These are phyloP conservation scores for Hansfordia pulvinata DNA, from an alignment of 2,329 filamentous ascomycete genomes.

Conservation along the genomic window DNA sequence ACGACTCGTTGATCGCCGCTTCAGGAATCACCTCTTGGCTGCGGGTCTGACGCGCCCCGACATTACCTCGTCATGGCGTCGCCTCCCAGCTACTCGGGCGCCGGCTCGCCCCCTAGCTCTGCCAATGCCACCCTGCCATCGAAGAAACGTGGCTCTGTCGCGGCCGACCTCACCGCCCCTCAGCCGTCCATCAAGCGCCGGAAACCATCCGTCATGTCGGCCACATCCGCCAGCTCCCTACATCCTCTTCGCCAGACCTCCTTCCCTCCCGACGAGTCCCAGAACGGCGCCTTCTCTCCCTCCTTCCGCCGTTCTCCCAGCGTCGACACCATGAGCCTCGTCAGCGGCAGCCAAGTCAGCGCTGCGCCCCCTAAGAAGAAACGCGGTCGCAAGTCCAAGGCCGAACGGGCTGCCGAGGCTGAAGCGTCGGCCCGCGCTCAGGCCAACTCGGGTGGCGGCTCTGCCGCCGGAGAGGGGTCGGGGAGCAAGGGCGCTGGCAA, in stretches of 20 bases:
- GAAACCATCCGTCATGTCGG: slow-evolving; percentile 53
- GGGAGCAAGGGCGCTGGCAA: slow-evolving; percentile 23
- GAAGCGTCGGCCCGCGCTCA: slow-evolving; percentile 27
- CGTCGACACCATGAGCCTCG: slow-evolving; percentile 43
- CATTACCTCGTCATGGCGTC: slow-evolving; percentile 42
- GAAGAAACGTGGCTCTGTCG: slow-evolving; percentile 51
- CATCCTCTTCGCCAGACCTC: slow-evolving; percentile 72
- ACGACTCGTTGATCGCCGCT: no score
- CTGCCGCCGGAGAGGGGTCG: slow-evolving; percentile 26
- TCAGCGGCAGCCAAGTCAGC: slow-evolving; percentile 47
- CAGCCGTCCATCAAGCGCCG: slow-evolving; percentile 47
- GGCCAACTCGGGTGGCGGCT: no score
- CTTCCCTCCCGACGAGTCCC: slow-evolving; percentile 52
- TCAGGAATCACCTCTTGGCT: no score
- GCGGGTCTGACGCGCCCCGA: no score
- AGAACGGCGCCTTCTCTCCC: slow-evolving; percentile 27
- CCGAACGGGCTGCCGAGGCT: slow-evolving; percentile 34
- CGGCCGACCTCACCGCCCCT: slow-evolving; percentile 34
- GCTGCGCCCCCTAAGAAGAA: slow-evolving; percentile 39
- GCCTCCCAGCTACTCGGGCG: slow-evolving; percentile 36
- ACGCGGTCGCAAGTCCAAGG: slow-evolving; percentile 47
- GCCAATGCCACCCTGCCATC: slow-evolving; percentile 34
- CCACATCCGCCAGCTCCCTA: slow-evolving; percentile 33
- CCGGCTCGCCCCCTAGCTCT: slow-evolving; percentile 40
- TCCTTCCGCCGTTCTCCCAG: slow-evolving; percentile 50